Evolutionary conservation across 1,284 basidiomycete species (phyloP).

Genomic region (Leucoagaricus sp.): DNA sequence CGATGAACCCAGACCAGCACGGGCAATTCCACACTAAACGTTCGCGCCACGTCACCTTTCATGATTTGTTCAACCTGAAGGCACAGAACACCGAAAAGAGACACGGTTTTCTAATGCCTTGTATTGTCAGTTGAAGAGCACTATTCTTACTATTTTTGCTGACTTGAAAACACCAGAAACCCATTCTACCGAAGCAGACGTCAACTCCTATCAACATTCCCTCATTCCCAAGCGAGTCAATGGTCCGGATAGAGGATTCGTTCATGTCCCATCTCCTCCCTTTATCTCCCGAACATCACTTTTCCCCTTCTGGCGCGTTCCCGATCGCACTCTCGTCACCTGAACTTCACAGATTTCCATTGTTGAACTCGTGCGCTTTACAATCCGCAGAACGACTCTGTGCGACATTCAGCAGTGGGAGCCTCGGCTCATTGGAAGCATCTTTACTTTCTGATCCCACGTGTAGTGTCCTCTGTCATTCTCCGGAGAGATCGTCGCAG

Average conservation of each 20-base stretch:
- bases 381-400: slow-evolving; percentile 32
- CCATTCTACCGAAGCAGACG: background rate
- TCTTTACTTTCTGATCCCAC: background rate
- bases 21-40: background rate
- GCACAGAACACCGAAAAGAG: background rate
- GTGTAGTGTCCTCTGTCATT: background rate
- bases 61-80: background rate
- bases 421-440: slow-evolving; percentile 33
- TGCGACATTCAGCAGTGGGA: slow-evolving; percentile 33
- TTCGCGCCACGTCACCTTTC: background rate
- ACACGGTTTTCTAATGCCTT: slow-evolving; percentile 7
- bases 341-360: background rate
- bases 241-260: background rate
- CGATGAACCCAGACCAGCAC: background rate
- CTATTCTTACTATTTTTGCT: background rate
- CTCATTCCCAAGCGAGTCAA: background rate
- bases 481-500: too few species aligned
- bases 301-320: too few species aligned
- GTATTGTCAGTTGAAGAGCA: background rate
- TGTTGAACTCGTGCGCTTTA: slow-evolving; percentile 19
- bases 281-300: background rate
- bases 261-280: background rate
- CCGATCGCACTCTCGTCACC: background rate
- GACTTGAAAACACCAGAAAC: background rate
- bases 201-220: background rate